Evolutionary conservation across 768 basidiomycete species (phyloP), one percentile per base, ranked within the genome.

Genomic region (Boletus sp.): DNA sequence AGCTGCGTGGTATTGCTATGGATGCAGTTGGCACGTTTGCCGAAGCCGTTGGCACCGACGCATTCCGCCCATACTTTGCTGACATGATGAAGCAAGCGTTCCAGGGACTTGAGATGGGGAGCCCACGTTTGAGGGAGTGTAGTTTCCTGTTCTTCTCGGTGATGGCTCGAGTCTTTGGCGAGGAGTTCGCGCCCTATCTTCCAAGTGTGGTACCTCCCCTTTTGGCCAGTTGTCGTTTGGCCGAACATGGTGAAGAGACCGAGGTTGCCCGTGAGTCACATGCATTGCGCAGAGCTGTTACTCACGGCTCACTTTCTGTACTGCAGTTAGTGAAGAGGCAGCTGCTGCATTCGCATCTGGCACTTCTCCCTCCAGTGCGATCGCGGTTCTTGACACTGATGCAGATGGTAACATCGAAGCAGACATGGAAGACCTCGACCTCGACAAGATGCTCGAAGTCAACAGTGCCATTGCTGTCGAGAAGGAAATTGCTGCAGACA

Each of bases 1-100:
- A 98, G 65, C 83, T 99, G 39, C 92, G 96, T 55, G 96, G 97
- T 37, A 95, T 98, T 68, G 89, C 96, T 11, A 97, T 97, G 86
- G 97, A 98, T 74, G 93, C 97, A n/a, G 87, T 98, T 57, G 97
- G 97, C 51, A 98, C 97, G 0, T 93, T 99, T 64, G 92, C 97
- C 14, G 96, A 98, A 75, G 94, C 96, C 8, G 92, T 98, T 57
- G 96, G 97, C 61, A 84, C 87, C 68, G 95, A 98, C 14, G 78
- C 85, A 30, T 99, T 98, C 87, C 80, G 92, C 35, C 95, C 94
- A 17, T 98, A 89, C 83, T 97, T 96, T 79, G 80, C 86, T n/a
- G 87, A 92, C 55, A 85, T 96, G 82, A 98, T 99, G 97, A 85
- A 86, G 70, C 88, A 91, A 63, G 94, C 95, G 3, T 94, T 98